Evolutionary conservation across 441 rosid species (phyloP), one percentile per base, ranked within the genome.

Genomic region (Mallotus repandus): DNA sequence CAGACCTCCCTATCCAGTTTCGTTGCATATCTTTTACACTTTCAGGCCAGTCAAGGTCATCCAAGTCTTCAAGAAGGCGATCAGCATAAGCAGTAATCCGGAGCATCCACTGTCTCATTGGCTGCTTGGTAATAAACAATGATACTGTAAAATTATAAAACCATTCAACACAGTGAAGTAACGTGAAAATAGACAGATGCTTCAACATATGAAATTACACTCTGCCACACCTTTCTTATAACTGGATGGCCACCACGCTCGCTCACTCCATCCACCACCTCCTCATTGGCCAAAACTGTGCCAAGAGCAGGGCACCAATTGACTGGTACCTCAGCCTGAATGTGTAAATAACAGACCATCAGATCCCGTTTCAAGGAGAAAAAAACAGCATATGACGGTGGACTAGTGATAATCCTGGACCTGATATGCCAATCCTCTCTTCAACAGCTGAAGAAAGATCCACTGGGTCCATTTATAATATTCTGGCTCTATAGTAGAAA

Each of bases 251-350:
- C 94, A 0, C 99, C 99, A 79, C 99, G 98, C 85, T 95, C 99
- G 0, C 99, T 95, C 64, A 93, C 90, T 74, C 99, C 99, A 82
- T 95, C 98, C 70, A 93, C 86, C 73, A 95, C 99, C 83, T 93
- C 99, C 83, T 93, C 99, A 88, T 95, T 95, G 61, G 99, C 99
- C 87, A 95, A 84, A 78, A 95, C 99, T 13, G 99, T 95, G 52
- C 99, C 97, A 82, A 93, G 98, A 74, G 97, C 99, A 63, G 99
- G 99, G 74, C 99, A 95, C 99, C 98, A 95, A 74, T 93, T 95
- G 71, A 95, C 98, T 1, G 98, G 97, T 67, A 93, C 98, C 86
- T 93, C 99, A 76, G 99, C 98, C 99, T 94, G 78, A 83, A 69
- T 66, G 56, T 45, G 73, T 49, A 79, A 69, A 52, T 52, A 67